Evolutionary conservation across 352 stramenopile genomes (phyloP).

Genomic region (Phytophthora syringae): DNA sequence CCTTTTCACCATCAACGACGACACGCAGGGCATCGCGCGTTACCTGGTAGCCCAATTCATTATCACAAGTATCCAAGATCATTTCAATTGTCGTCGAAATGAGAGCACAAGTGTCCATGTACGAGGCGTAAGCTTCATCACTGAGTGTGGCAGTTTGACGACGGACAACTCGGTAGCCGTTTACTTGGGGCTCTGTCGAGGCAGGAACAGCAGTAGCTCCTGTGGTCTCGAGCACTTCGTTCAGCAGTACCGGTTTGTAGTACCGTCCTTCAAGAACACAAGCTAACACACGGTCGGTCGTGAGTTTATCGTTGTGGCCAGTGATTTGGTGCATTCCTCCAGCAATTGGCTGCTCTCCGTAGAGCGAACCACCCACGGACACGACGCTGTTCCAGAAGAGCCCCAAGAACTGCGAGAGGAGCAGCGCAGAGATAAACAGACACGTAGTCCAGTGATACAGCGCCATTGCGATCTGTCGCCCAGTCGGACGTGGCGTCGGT

Average conservation of each 20-base stretch:
- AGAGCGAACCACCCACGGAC: slow-evolving; percentile 1
- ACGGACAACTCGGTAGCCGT: slow-evolving; percentile 39
- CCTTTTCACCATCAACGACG: slow-evolving; percentile 27
- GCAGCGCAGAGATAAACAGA: slow-evolving; percentile 32
- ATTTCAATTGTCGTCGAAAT: slow-evolving; percentile 33
- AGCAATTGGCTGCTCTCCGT: slow-evolving; percentile 22
- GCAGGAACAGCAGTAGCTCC: slow-evolving; percentile 11
- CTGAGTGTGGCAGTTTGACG: slow-evolving; percentile 15
- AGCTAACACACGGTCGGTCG: slow-evolving; percentile 54
- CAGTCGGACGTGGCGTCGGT: slow-evolving; percentile 6
- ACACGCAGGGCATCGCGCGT: slow-evolving; percentile 32
- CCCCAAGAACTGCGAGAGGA: slow-evolving; percentile 37
- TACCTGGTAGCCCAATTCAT: slow-evolving; percentile 36
- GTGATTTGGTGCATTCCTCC: slow-evolving; percentile 28
- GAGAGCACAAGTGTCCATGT: slow-evolving; percentile 34
- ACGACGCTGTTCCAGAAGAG: slow-evolving; percentile 37
- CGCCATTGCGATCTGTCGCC: slow-evolving; percentile 13
- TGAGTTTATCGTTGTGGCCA: slow-evolving; percentile 57
- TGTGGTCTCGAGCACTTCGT: slow-evolving; percentile 31
- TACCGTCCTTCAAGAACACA: slow-evolving; percentile 45
- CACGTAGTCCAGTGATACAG: slow-evolving; percentile 43
- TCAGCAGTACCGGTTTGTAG: slow-evolving; percentile 46
- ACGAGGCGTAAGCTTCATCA: slow-evolving; percentile 20
- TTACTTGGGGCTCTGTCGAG: slow-evolving; percentile 6
- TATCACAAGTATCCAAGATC: slow-evolving; percentile 37